A percentile compares a stretch with the other conserved stretches of the same genome.
Conservation (phyloP, 2,329 filamentous ascomycete genomes). For the Fusarium kyushuense region DNA sequence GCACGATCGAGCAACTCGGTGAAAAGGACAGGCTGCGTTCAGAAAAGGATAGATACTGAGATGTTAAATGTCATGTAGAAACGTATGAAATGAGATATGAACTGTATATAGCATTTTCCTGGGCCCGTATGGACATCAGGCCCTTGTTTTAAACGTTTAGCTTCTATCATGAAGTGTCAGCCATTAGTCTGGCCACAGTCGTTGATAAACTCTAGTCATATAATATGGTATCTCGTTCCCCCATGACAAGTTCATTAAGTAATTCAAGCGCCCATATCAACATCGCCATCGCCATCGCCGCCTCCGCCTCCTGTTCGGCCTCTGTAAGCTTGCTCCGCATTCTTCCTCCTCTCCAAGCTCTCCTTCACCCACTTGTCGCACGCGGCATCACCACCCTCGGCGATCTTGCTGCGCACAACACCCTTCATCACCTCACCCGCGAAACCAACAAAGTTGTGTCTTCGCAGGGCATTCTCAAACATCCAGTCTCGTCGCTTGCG, state of each 20-base stretch:
- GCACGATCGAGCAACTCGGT: background rate
- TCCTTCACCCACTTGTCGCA: conserved; percentile 82
- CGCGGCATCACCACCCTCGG: conserved; percentile 70
- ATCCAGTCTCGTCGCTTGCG: conserved; percentile 87
- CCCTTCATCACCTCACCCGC: conserved; percentile 90
- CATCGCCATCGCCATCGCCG: conserved; percentile 56
- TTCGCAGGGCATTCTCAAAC: conserved; percentile 92
- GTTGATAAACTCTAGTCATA: conserved; percentile 3
- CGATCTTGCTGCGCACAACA: conserved; percentile 80
- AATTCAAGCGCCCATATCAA: conserved; percentile 56
- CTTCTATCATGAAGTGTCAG: conserved; percentile 6
- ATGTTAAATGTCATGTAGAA: conserved; percentile 35
- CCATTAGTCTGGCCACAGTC: conserved; percentile 1
- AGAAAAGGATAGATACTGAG: conserved; percentile 7
- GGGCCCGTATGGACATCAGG: background rate
- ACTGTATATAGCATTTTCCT: background rate
- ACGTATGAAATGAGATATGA: conserved; percentile 26
- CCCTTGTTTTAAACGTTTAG: background rate
- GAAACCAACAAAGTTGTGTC: conserved; percentile 97
- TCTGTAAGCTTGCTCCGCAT: conserved; percentile 52
- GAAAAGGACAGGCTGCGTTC: background rate
- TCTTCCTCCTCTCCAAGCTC: conserved; percentile 67
- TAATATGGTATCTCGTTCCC: conserved; percentile 22
- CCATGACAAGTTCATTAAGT: conserved; percentile 7
- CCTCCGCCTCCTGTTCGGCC: conserved; percentile 50